Evolutionary conservation across 148 eudicot genomes (phyloP).

Genomic region (Chenopodium berlandieri): DNA sequence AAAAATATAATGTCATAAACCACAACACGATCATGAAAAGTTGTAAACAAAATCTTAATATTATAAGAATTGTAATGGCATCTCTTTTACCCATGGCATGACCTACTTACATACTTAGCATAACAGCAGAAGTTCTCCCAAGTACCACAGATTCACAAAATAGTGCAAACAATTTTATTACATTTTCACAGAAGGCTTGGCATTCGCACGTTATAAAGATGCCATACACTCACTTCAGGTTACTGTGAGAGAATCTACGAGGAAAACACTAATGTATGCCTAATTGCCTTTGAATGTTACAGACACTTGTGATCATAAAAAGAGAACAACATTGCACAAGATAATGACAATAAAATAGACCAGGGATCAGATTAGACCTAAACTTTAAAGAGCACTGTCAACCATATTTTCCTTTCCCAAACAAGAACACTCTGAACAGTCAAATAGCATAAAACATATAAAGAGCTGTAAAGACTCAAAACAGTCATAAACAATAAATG

Average conservation of each 20-base stretch:
- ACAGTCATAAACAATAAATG: background rate
- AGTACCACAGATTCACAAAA: background rate
- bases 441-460: background rate
- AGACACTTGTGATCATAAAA: background rate
- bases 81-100: background rate
- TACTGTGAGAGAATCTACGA: background rate
- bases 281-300: background rate
- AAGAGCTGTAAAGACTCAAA: background rate
- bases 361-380: background rate
- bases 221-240: background rate
- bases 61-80: background rate
- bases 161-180: background rate
- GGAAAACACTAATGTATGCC: background rate
- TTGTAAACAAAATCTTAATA: background rate
- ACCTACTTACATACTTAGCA: background rate
- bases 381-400: background rate
- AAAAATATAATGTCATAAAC: background rate
- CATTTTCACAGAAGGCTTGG: too few relatives aligned
- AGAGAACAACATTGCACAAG: background rate
- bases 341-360: background rate
- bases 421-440: background rate
- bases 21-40: background rate
- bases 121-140: background rate
- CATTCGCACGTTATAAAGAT: background rate
- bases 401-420: background rate